Conservation (phyloP, 139 green algal genomes). For the Zygnema circumcarinatum region DNA sequence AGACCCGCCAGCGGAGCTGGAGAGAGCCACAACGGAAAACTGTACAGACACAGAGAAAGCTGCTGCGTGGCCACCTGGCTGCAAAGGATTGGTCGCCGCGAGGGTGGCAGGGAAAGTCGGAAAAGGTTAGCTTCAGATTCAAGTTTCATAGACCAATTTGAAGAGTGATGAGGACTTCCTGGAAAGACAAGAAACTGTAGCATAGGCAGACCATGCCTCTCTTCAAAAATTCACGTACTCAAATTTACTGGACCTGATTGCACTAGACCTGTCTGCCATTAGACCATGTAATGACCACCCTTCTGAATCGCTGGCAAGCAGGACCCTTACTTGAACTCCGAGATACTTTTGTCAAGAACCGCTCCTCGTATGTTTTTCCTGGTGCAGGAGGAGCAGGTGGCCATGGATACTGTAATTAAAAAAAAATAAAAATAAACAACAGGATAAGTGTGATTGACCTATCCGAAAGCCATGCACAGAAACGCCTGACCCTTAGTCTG, state of each 20-base stretch:
- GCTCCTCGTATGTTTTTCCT: slow-evolving; percentile 4
- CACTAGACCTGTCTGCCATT: too few species aligned
- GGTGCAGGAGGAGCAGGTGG: not conserved
- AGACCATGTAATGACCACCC: too few species aligned
- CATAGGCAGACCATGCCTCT: too few species aligned
- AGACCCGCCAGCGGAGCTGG: slow-evolving; percentile 27
- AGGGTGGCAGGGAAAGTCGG: not conserved
- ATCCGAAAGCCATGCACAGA: too few species aligned
- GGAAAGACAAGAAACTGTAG: too few species aligned
- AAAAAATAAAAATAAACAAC: not conserved
- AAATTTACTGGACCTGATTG: too few species aligned
- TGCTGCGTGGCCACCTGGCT: slow-evolving; percentile 37
- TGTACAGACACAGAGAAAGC: slow-evolving; percentile 33
- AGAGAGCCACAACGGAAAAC: slow-evolving; percentile 27
- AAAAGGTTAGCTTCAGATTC: not conserved
- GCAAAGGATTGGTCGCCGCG: slow-evolving; percentile 2
- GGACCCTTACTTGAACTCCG: slow-evolving; percentile 19
- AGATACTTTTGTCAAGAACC: not conserved
- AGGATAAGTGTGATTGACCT: not conserved
- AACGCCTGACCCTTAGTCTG: too few species aligned
- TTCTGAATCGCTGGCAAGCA: too few species aligned
- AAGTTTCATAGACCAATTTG: too few species aligned
- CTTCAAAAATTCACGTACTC: too few species aligned
- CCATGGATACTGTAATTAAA: not conserved
- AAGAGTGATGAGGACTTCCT: too few species aligned